phyloP scores from a whole-genome alignment of 2,329 filamentous ascomycete species.

The Teratosphaeriaceae sp. region DNA sequence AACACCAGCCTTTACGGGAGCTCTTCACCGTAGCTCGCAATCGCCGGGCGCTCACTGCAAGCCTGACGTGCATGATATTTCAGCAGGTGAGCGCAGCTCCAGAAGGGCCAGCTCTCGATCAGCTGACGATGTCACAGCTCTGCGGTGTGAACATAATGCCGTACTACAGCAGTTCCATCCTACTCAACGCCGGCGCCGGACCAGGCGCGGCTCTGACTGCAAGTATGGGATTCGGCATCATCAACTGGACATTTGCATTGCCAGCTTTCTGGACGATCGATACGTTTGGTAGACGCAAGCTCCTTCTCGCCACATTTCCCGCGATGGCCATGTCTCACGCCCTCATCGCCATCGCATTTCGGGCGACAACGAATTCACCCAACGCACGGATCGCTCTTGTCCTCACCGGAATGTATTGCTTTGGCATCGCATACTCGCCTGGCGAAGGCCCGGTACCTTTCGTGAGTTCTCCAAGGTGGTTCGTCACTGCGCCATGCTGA shows the following conservation, averaged over 20 bases:
- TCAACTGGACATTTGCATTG: constrained; percentile 35
- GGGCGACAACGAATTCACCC: no score
- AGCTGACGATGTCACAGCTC: constrained; percentile 15
- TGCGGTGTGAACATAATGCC: constrained; percentile 28
- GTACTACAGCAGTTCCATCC: constrained; percentile 27
- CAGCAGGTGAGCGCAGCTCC: constrained; percentile 27
- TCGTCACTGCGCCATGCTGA: no score
- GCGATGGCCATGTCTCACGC: constrained; percentile 32
- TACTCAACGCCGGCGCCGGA: constrained; percentile 4
- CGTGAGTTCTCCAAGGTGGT: no score
- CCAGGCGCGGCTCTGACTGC: constrained; percentile 27
- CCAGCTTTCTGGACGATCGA: constrained; percentile 35
- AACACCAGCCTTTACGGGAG: constrained; percentile 25
- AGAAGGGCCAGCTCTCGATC: no score
- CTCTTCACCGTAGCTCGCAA: constrained; percentile 28
- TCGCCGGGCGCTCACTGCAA: constrained; percentile 26
- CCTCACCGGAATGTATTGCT: constrained; percentile 52
- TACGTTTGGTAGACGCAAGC: constrained; percentile 46
- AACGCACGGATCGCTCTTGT: constrained; percentile 38
- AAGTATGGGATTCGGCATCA: constrained; percentile 39
- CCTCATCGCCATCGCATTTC: not conserved
- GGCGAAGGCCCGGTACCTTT: constrained; percentile 36
- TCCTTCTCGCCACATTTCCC: constrained; percentile 44
- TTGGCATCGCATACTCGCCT: constrained; percentile 35
- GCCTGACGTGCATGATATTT: constrained; percentile 30